Conservation (phyloP, 306 rosid genomes). For the Cucurbita moschata region DNA sequence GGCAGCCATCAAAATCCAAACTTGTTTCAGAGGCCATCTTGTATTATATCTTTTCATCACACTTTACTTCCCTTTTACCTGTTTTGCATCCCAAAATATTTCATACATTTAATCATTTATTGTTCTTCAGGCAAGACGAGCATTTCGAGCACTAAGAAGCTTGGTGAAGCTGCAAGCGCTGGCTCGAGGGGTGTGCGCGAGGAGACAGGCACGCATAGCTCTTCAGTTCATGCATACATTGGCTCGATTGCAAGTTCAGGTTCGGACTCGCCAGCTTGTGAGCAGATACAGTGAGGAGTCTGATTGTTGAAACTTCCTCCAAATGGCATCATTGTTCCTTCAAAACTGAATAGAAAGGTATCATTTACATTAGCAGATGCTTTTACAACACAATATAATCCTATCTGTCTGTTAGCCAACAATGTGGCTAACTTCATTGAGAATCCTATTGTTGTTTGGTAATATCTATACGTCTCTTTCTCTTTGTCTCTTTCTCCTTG, state of each 20-base stretch:
- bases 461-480: too few relatives aligned
- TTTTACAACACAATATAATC: not conserved
- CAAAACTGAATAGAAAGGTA: not conserved
- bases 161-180: conserved; percentile 81
- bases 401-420: not conserved
- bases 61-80: not conserved
- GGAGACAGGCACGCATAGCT: conserved; percentile 60
- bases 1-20: conserved; percentile 65
- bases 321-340: not conserved
- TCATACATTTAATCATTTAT: not conserved
- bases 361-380: not conserved
- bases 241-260: conserved; percentile 52
- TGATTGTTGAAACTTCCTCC: not conserved
- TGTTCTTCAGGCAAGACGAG: conserved; percentile 53
- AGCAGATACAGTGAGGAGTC: not conserved
- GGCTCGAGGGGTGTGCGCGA: conserved; percentile 50
- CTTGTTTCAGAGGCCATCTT: conserved; percentile 75
- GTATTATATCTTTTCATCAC: conserved; percentile 19
- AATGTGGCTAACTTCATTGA: not conserved
- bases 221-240: conserved; percentile 67
- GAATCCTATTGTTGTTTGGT: not conserved
- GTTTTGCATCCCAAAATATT: not conserved
- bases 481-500: not conserved
- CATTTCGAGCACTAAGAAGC: conserved; percentile 51
- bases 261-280: conserved; percentile 61